Evolutionary conservation across 805 yeast species (phyloP), one percentile per base, ranked within the genome.

Genomic region (Starmerella ratchasimensis): DNA sequence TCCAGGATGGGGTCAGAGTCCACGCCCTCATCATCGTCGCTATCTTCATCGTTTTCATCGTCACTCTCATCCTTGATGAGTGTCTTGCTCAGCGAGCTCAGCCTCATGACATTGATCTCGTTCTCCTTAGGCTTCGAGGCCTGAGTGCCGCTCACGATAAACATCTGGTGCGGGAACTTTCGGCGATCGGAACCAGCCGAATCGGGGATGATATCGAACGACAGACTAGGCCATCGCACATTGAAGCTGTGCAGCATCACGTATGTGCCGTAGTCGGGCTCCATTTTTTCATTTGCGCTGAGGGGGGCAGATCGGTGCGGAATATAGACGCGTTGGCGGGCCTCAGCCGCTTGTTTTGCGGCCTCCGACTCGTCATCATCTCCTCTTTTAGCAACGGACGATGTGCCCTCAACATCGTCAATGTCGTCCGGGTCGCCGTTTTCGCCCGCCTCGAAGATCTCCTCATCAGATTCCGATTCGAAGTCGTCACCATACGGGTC

Each of bases 151-250:
- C 96, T 80, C 10, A 93, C 74, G 40, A 86, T 59, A 54, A 81
- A 80, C 52, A 84, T 64, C 2, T 90, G 69, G 29, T 93, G 94
- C 3, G 98, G 98, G 53, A 74, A 90, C 31, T 70, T 69, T 61
- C 94, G 72, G 64, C 98, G 77, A 59, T 84, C 96, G 35, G 71
- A 65, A 9, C 98, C 98, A 42, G 81, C 65, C 36, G 66, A 64
- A 56, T 90, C 98, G 5, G 94, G 94, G 37, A 90, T 62, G 16
- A 90, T 63, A 54, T 88, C 97, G 43, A 90, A 66, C 3, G 96
- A 83, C 55, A 90, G 63, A 62, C 96, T 84, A 10, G 98, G 97
- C 97, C 97, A 90, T 51, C 94, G 93, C 59, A 88, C 64, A 58
- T 81, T 81, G 42, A 88, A 82, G 51, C 80, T 81, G 59, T 90